These are phyloP conservation scores for Rhizopus stolonifer DNA, from an alignment of 371 early-diverging fungal genomes.

Conservation along the genomic window DNA sequence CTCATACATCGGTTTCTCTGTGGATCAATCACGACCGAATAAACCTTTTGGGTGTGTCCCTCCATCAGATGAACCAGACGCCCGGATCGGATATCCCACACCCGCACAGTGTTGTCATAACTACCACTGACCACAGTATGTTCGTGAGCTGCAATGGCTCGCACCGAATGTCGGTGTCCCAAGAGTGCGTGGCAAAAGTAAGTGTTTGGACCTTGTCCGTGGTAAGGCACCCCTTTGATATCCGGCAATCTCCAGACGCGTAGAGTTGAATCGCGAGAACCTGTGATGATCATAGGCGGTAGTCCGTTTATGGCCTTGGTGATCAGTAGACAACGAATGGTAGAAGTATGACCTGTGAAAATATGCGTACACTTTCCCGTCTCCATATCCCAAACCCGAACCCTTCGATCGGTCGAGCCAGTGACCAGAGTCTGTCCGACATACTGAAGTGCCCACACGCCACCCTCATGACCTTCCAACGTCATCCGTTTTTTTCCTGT, in stretches of 20 bases:
- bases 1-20: slow-evolving; percentile 78
- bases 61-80: slow-evolving; percentile 62
- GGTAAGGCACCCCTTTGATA: slow-evolving; percentile 7
- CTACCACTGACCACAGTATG: slow-evolving; percentile 87
- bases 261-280: slow-evolving; percentile 95
- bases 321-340: slow-evolving; percentile 93
- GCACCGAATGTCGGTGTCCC: slow-evolving; percentile 90
- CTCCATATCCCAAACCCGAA: slow-evolving; percentile 96
- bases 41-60: slow-evolving; percentile 93
- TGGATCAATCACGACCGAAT: slow-evolving; percentile 80
- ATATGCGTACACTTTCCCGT: slow-evolving; percentile 84
- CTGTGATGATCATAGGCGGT: slow-evolving; percentile 87
- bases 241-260: slow-evolving; percentile 94
- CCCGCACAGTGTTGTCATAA: slow-evolving; percentile 89
- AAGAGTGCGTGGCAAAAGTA: slow-evolving; percentile 67
- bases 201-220: slow-evolving; percentile 41
- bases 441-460: slow-evolving; percentile 97
- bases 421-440: slow-evolving; percentile 85
- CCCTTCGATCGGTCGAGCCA: slow-evolving; percentile 96
- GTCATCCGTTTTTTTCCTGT: slow-evolving; percentile 33
- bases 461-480: slow-evolving; percentile 94
- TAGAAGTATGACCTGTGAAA: slow-evolving; percentile 94
- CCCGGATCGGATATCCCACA: slow-evolving; percentile 90
- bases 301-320: slow-evolving; percentile 60
- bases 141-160: slow-evolving; percentile 87